phyloP scores from a whole-genome alignment of 495 filamentous ascomycete species.

The Aspergillus coremiiformis region DNA sequence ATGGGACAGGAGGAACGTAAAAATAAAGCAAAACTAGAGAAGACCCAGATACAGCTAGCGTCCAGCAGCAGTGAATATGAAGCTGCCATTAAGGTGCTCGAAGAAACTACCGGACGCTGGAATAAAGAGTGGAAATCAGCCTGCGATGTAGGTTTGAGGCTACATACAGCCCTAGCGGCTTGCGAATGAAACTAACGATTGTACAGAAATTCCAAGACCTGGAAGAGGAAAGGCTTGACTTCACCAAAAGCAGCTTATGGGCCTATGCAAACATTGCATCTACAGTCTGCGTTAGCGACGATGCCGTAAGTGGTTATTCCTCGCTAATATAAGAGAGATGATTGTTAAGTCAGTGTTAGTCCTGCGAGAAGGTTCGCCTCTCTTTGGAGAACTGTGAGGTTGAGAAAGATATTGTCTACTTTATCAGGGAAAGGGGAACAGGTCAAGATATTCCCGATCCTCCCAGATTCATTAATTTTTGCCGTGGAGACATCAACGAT shows the following conservation, averaged over 20 bases:
- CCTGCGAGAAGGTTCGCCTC: constrained; percentile 93
- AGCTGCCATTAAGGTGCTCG: constrained; percentile 79
- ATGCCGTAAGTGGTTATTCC: constrained; percentile 50
- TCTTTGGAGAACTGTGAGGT: constrained; percentile 94
- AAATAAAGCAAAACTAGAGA: constrained; percentile 98
- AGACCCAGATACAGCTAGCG: constrained; percentile 92
- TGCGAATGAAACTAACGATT: constrained; percentile 18
- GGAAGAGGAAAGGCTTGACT: constrained; percentile 94
- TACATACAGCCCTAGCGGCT: background rate
- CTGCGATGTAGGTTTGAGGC: constrained; percentile 59
- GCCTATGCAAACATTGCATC: constrained; percentile 94
- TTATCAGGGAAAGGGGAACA: constrained; percentile 86
- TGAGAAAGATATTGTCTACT: constrained; percentile 83
- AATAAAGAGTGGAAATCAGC: constrained; percentile 97
- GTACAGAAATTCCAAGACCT: constrained; percentile 93
- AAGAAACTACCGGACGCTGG: constrained; percentile 94
- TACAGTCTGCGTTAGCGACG: constrained; percentile 98
- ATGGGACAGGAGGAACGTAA: constrained; percentile 99
- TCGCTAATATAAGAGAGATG: background rate
- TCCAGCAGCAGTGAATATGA: constrained; percentile 91
- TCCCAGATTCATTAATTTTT: constrained; percentile 98
- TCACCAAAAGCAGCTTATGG: constrained; percentile 95
- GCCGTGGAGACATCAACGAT: constrained; percentile 81
- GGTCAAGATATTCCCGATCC: constrained; percentile 96
- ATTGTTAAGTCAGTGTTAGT: constrained; percentile 34